Evolutionary conservation across 805 yeast species (phyloP), one percentile per base, ranked within the genome.

Genomic region (Sugiyamaella smithiae): DNA sequence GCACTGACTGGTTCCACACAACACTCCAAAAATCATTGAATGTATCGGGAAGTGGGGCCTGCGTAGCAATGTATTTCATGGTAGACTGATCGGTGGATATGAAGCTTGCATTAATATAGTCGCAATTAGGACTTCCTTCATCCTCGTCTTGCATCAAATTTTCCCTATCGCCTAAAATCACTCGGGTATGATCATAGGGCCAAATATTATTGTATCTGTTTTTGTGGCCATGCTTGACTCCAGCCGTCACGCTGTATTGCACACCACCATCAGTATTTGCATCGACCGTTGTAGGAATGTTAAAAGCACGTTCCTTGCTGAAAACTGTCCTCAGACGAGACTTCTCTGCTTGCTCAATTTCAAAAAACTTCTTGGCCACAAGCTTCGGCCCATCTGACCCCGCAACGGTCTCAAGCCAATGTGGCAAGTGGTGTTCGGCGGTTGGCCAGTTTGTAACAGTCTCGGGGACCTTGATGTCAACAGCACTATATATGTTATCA

Each of bases 121-220:
- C 88, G 33, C 45, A 42, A 23, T 36, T 55, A n/a, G n/a, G n/a
- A n/a, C n/a, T n/a, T 50, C 20, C 4, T 14, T 17, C 42, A 26
- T 26, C 29, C 9, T 26, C 29, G 16, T 35, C 48, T 9, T 32
- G n/a, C 3, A 19, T 8, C 23, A 45, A 37, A 11, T 62, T 56
- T 47, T 66, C 64, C 12, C 22, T 5, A 35, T 11, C 38, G 22
- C 16, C 6, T 41, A 87, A 68, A 51, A 77, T 78, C 9, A 91
- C 97, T 50, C 97, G 72, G 3, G 95, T 78, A 59, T 86, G 91
- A 61, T 87, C 95, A 66, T 79, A 90, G 3, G 96, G 89, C 60
- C 85, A 84, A 37, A 90, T 86, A 64, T 90, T 95, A 59, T 86
- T 85, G 70, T 90, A 90, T 51, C 98, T 69, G 65, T 90, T 88